Conservation (phyloP, 371 early-diverging fungal species). For the Parasitella parasitica region DNA sequence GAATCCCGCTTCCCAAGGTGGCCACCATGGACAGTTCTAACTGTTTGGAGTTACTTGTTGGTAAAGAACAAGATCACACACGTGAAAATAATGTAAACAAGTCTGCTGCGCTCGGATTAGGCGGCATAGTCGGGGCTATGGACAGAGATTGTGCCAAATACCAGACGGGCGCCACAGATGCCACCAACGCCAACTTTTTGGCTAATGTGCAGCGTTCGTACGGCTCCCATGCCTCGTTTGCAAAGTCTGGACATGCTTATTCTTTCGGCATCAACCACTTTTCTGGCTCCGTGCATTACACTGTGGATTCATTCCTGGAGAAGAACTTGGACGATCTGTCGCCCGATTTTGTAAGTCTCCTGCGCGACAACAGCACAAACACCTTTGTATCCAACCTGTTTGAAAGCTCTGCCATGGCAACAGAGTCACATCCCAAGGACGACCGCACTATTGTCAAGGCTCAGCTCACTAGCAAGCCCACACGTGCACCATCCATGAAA, state of each 20-base stretch:
- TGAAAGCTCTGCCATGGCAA: slow-evolving; percentile 72
- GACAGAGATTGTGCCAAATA: slow-evolving; percentile 46
- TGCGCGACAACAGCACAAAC: slow-evolving; percentile 68
- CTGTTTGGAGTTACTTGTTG: slow-evolving; percentile 60
- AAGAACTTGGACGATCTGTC: slow-evolving; percentile 70
- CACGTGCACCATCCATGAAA: slow-evolving; percentile 66
- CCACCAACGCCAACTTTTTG: slow-evolving; percentile 45
- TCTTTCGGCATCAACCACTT: slow-evolving; percentile 75
- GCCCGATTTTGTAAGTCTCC: slow-evolving; percentile 76
- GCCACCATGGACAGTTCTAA: slow-evolving; percentile 61
- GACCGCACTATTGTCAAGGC: slow-evolving; percentile 41
- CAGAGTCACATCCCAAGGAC: slow-evolving; percentile 77
- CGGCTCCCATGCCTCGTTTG: slow-evolving; percentile 34
- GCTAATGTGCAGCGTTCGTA: slow-evolving; percentile 33
- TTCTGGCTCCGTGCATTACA: slow-evolving; percentile 62
- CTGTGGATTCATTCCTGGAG: slow-evolving; percentile 64
- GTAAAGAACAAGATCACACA: slow-evolving; percentile 30
- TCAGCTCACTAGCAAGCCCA: slow-evolving; percentile 59
- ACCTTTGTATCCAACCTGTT: slow-evolving; percentile 81
- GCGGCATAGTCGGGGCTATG: slow-evolving; percentile 70
- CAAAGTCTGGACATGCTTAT: slow-evolving; percentile 36
- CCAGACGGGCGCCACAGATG: slow-evolving; percentile 39
- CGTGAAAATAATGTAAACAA: slow-evolving; percentile 21
- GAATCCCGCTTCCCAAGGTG: slow-evolving; percentile 48
- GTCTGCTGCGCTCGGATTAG: slow-evolving; percentile 39